These are phyloP conservation scores for Pseudopediastrum boryanum DNA, from an alignment of 139 green algal species.

Conservation along the genomic window DNA sequence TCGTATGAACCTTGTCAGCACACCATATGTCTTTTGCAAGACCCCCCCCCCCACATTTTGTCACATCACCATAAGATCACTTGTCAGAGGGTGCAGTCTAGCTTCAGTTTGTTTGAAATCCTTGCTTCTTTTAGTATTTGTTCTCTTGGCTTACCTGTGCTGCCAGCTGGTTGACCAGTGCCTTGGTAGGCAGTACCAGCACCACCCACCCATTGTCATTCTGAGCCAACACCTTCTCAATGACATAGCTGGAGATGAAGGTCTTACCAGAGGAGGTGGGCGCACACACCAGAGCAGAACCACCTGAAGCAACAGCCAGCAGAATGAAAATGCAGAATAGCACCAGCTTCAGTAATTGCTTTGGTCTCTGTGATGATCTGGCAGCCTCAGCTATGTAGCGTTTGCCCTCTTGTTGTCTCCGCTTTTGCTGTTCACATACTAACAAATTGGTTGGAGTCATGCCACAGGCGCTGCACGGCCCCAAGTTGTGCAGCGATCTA, in stretches of 20 bases:
- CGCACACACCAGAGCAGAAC: conserved; percentile 46
- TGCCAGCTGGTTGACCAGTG: conserved; percentile 57
- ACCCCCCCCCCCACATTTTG: too few relatives aligned
- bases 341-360: background rate
- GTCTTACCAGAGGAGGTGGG: conserved; percentile 66
- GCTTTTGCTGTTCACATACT: too few relatives aligned
- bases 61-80: too few relatives aligned
- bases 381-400: background rate
- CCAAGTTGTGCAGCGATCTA: background rate
- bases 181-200: conserved; percentile 61
- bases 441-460: too few relatives aligned
- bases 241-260: conserved; percentile 63
- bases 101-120: too few relatives aligned
- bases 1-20: too few relatives aligned
- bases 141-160: conserved; percentile 38
- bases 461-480: too few relatives aligned
- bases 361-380: background rate
- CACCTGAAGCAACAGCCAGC: conserved; percentile 21
- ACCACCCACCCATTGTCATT: conserved; percentile 39
- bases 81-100: too few relatives aligned
- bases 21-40: too few relatives aligned
- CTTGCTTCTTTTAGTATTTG: too few relatives aligned
- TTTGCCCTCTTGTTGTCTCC: background rate
- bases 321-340: background rate
- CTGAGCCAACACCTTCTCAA: conserved; percentile 39